Base-by-base conservation (phyloP, 2,329 filamentous ascomycete species). In the Atkinsonella texensis region DNA sequence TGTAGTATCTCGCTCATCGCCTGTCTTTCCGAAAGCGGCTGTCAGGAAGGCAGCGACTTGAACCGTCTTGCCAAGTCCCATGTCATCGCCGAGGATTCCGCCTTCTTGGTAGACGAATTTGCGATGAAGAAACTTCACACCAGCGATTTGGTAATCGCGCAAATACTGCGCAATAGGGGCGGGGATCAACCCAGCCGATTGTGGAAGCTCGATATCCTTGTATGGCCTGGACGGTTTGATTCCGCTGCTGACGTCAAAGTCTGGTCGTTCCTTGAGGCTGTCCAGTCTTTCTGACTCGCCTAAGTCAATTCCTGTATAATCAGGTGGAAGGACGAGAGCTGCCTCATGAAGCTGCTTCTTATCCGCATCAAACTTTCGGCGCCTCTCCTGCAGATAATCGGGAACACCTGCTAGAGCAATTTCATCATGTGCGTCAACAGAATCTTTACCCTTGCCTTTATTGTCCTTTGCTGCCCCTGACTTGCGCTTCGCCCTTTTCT, bases 41-140 rank as follows among this genome's bases (percentile, higher is more conserved):
- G 89, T 87, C 20, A 98, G 72, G 57, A 98, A 97, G 0, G 90
- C 87, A 52, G 89, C 93, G 28, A 98, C 88, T 66, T 98, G 93
- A 2, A 98, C 88, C 0, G 93, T 98, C 68, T 98, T 98, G 0
- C 93, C 93, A 33, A 98, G 69, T 18, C 93, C 93, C 93, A 98
- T 98, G 62, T 98, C 93, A 63, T 98, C 93, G 3, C 91, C 90
- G 0, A 98, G 75, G 20, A 98, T 87, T 1, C 87, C 89, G 1
- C 93, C 93, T 59, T 84, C 85, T 62, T 98, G 93, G 57, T 88
- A 91, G 4, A 96, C 85, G 63, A 97, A 97, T 20, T 87, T 77
- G 54, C 87, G 80, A 63, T 97, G 90, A 8, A 98, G 74, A 60
- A 96, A 97, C 33, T 79, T 76, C 13, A 85, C 87, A 5, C 93